These are phyloP conservation scores for Plantago elongata DNA, from an alignment of 257 asterid genomes.

Conservation along the genomic window DNA sequence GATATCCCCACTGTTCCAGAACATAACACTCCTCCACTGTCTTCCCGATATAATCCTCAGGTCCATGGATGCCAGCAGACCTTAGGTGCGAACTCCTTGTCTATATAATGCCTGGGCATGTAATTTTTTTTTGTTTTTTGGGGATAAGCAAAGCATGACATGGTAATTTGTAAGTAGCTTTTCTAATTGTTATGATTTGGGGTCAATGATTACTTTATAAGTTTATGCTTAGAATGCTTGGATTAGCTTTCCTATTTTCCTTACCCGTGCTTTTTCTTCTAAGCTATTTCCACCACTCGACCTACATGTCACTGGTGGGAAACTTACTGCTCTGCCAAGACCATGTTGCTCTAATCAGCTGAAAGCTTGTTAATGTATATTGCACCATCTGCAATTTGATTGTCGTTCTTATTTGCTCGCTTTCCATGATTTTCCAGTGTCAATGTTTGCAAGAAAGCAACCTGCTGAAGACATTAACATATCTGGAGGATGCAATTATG, in stretches of 20 bases:
- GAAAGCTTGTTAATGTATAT: not conserved
- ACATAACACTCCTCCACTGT: constrained; percentile 79
- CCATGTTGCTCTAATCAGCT: too few species aligned
- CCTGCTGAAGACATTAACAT: constrained; percentile 38
- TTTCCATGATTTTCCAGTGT: constrained; percentile 40
- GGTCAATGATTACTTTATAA: too few species aligned
- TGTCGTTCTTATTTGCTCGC: constrained; percentile 6
- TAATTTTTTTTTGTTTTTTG: not conserved
- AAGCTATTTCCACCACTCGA: too few species aligned
- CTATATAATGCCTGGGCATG: not conserved
- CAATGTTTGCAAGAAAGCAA: constrained; percentile 63
- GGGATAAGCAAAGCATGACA: not conserved
- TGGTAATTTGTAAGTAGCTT: not conserved
- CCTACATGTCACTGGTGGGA: too few species aligned
- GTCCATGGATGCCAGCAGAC: constrained; percentile 89
- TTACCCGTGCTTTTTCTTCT: too few species aligned
- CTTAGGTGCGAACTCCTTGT: constrained; percentile 50
- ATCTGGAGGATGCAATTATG: constrained; percentile 37
- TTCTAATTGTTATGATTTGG: too few species aligned
- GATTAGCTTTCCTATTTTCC: too few species aligned
- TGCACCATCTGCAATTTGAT: not conserved
- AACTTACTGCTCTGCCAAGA: too few species aligned
- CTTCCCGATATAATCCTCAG: constrained; percentile 86
- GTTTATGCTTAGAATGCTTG: too few species aligned
- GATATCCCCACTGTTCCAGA: constrained; percentile 50